These are phyloP conservation scores for Immersiella caudata DNA, from an alignment of 495 filamentous ascomycete species.

Conservation along the genomic window DNA sequence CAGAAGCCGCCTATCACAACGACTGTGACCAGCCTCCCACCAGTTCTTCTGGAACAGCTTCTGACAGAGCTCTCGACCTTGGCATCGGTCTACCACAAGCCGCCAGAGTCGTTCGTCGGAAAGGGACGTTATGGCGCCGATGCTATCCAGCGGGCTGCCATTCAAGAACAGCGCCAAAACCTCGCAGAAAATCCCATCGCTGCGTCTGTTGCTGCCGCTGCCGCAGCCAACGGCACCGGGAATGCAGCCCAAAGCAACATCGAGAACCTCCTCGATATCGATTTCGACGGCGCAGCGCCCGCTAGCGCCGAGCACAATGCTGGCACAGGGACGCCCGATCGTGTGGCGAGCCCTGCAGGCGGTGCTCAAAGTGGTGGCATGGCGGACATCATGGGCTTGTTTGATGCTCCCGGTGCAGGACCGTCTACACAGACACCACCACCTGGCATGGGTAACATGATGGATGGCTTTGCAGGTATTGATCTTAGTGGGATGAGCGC, in stretches of 20 bases:
- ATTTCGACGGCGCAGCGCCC: conserved; percentile 93
- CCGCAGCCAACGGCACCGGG: conserved; percentile 60
- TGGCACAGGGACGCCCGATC: conserved; percentile 74
- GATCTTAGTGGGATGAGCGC: conserved; percentile 67
- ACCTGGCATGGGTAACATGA: conserved; percentile 59
- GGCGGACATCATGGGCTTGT: conserved; percentile 90
- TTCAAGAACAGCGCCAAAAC: conserved; percentile 92
- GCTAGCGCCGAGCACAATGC: conserved; percentile 76
- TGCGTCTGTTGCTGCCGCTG: conserved; percentile 74
- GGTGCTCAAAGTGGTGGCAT: conserved; percentile 59
- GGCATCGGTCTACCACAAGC: conserved; percentile 98
- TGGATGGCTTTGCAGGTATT: conserved; percentile 83
- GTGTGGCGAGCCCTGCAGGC: conserved; percentile 68
- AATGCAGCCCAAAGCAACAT: conserved; percentile 69
- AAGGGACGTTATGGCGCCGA: conserved; percentile 93
- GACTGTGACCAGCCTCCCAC: conserved; percentile 86
- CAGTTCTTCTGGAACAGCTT: conserved; percentile 80
- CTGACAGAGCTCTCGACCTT: conserved; percentile 91
- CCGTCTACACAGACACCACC: conserved; percentile 9
- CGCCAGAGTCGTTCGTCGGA: conserved; percentile 92
- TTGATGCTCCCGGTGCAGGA: conserved; percentile 49
- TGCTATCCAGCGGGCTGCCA: conserved; percentile 91
- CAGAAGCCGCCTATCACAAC: conserved; percentile 93
- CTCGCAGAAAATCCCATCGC: conserved; percentile 93
- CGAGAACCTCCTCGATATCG: conserved; percentile 96